These are phyloP conservation scores for Mortierella sp. DNA, from an alignment of 371 early-diverging fungal species.

Conservation along the genomic window DNA sequence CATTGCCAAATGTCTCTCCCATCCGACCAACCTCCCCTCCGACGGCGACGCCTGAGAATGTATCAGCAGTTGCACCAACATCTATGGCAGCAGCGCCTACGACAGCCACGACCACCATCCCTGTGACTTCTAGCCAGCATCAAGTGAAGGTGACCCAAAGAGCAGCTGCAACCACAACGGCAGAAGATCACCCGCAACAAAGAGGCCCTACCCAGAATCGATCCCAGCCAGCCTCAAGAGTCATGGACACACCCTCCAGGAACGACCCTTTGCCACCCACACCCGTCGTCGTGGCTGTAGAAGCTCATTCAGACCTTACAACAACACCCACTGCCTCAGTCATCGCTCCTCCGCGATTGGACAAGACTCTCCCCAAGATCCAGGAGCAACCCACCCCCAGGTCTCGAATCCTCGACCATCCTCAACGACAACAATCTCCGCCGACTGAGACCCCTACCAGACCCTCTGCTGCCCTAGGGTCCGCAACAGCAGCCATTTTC, in stretches of 20 bases:
- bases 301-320: not conserved
- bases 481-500: not conserved
- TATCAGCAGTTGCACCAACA: not conserved
- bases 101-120: constrained; percentile 9
- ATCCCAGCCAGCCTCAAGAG: constrained; percentile 34
- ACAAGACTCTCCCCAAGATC: constrained; percentile 57
- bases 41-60: not conserved
- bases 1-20: not conserved
- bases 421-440: not conserved
- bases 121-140: constrained; percentile 12
- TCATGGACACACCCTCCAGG: constrained; percentile 2
- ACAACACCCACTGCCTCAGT: not conserved
- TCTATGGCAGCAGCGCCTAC: constrained; percentile 3
- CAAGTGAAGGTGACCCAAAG: not conserved
- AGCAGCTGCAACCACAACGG: not conserved
- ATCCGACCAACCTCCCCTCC: not conserved
- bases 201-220: constrained; percentile 13
- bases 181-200: not conserved
- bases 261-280: constrained; percentile 23
- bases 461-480: not conserved
- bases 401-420: constrained; percentile 39
- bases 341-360: constrained; percentile 22
- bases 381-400: constrained; percentile 28
- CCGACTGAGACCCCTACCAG: not conserved
- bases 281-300: constrained; percentile 21